phyloP scores from a whole-genome alignment of 106 monocot species.

The Posidonia australis region DNA sequence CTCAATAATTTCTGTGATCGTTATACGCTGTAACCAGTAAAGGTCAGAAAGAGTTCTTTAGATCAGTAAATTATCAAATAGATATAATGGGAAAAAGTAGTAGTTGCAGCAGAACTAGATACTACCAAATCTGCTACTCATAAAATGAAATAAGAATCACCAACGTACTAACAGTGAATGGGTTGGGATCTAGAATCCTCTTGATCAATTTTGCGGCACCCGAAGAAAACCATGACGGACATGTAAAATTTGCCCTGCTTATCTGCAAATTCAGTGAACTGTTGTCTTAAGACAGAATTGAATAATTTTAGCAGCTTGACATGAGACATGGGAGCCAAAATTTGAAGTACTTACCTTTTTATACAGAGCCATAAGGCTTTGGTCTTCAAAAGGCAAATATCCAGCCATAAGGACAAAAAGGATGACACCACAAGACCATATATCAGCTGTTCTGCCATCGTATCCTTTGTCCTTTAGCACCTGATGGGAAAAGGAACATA shows the following conservation, averaged over 20 bases:
- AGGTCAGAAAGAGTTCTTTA: no score
- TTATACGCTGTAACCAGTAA: conserved; percentile 44
- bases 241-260: conserved; percentile 49
- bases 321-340: neutral
- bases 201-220: conserved; percentile 68
- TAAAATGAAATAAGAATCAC: no score
- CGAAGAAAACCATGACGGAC: conserved; percentile 64
- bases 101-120: no score
- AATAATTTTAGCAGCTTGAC: no score
- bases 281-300: conserved; percentile 1
- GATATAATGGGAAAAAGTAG: no score
- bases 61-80: no score
- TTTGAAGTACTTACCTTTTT: conserved; percentile 33
- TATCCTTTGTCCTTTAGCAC: conserved; percentile 89
- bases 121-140: no score
- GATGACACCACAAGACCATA: conserved; percentile 97
- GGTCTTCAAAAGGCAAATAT: conserved; percentile 83
- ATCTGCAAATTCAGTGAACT: conserved; percentile 48
- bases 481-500: conserved; percentile 34
- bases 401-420: conserved; percentile 93
- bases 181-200: conserved; percentile 76
- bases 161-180: no score
- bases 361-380: conserved; percentile 47
- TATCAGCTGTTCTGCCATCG: conserved; percentile 66
- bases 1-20: conserved; percentile 57